Base-by-base conservation (phyloP, 1,284 basidiomycete species). In the Papiliotrema terrestris region DNA sequence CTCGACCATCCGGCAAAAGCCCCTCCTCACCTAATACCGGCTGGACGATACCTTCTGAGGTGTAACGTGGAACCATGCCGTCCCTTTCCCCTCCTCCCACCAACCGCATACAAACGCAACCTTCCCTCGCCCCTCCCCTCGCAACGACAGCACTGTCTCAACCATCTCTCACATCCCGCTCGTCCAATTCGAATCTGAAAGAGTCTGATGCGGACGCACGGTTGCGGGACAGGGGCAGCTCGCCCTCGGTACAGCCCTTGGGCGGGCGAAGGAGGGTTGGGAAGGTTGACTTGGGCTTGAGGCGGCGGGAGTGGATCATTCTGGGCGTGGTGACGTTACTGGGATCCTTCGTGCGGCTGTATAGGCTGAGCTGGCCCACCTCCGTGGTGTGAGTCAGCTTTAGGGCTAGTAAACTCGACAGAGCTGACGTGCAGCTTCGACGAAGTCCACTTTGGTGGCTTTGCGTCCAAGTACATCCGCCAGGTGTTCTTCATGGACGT, bases 401-500 rank as follows among this genome's bases (percentile, higher is more conserved):
- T 45, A 17, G 19, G n/a, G 15, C 2, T n/a, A 5, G 8, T n/a
- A 45, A 2, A 44, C 22, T 20, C n/a, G 25, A 5, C 4, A 26
- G 25, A 49, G 56, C 13, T 55, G 32, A 42, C 37, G 22, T 35
- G 53, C 46, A 95, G 92, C 19, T 97, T 97, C 73, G 93, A 97
- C 69, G 93, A 97, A 75, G 93, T 96, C 0, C 93, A 96, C 75
- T 96, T 97, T 76, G 93, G 93, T 58, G 94, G 94, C 73, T 95
- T 96, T 71, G 89, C 93, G 1, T 83, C 84, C 52, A 92, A 91
- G 70, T 83, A 83, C 61, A 76, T 98, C 73, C 92, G 94, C 74
- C 88, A 91, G 69, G 88, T 91, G 71, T 96, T 95, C 80, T 96
- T 95, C 79, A 83, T 99, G 76, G 96, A 99, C 71, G 95, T 99